Base-by-base conservation (phyloP, 352 stramenopile species). In the Pythium scleroteichum region DNA sequence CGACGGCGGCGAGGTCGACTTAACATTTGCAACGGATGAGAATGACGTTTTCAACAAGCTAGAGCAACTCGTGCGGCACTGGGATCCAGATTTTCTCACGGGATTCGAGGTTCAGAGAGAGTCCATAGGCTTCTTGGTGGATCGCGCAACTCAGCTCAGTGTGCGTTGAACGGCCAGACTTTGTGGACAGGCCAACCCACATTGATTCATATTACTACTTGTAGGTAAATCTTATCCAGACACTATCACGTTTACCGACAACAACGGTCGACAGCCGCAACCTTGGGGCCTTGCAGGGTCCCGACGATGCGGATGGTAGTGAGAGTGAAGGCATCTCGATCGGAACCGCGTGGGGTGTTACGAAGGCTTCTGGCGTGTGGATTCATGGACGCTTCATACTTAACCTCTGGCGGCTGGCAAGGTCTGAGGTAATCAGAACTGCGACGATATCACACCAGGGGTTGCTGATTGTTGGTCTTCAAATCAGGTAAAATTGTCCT, bases 321-420 rank as follows among this genome's bases (percentile, higher is more conserved):
- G 59, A 86, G 50, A 72, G 51, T 16, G 39, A 32, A 16, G 39
- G 67, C 16, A 27, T 59, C 17, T 88, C 82, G 0, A 87, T 93
- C 39, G 86, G 82, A n/a, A 90, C 82, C 27, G 72, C 60, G 1
- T 93, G 84, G 79, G 83, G 83, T 38, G 73, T 92, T 23, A 90
- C 80, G 26, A 95, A 94, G 53, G 83, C 87, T 13, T 86, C 87
- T 16, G 90, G 91, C 0, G 61, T 97, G 33, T 97, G 88, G 87
- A 73, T 98, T 35, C 84, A 93, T 40, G 92, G 92, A 0, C 78
- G 94, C 13, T 88, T 94, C 51, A 81, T 98, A 46, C 62, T 98
- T 2, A 98, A 98, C 69, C 59, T 97, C n/a, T 98, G 94, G 94
- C 78, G 91, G 46, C 87, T 93, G 59, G 75, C 83, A 19, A 75